Evolutionary conservation across 805 yeast genomes (phyloP).

Genomic region (Candida silvatica): DNA sequence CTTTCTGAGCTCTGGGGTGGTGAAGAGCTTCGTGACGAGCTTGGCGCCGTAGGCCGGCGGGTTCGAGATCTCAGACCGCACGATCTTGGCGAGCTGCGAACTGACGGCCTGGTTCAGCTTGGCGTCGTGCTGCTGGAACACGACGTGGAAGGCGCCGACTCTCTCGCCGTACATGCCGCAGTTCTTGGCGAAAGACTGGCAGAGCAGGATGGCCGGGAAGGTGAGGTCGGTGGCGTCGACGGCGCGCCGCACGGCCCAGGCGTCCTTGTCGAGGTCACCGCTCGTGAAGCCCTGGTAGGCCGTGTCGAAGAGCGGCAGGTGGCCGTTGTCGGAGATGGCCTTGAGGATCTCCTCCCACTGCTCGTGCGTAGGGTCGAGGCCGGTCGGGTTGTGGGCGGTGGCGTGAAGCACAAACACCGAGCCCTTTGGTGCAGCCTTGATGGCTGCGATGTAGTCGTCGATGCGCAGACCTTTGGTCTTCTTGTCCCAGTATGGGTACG

Average conservation of each 20-base stretch:
- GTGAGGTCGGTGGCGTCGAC: constrained; percentile 35
- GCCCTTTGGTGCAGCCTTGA: constrained; percentile 61
- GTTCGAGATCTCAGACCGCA: constrained; percentile 81
- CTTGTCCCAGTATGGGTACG: constrained; percentile 83
- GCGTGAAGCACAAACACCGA: constrained; percentile 83
- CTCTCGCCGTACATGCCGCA: constrained; percentile 98
- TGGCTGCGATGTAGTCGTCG: constrained; percentile 54
- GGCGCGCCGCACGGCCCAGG: constrained; percentile 71
- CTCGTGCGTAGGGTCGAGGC: constrained; percentile 79
- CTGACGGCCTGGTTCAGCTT: constrained; percentile 46
- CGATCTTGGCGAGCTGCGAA: constrained; percentile 69
- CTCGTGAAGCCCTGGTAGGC: constrained; percentile 98
- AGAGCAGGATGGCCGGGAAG: constrained; percentile 54
- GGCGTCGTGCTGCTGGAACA: constrained; percentile 37
- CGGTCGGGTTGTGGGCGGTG: constrained; percentile 98
- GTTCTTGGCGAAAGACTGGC: constrained; percentile 96
- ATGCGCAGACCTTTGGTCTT: constrained; percentile 63
- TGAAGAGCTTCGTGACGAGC: constrained; percentile 69
- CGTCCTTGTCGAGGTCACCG: constrained; percentile 77
- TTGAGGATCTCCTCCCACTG: constrained; percentile 73
- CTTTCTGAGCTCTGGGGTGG: constrained; percentile 50
- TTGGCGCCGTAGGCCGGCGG: constrained; percentile 97
- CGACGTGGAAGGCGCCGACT: constrained; percentile 84
- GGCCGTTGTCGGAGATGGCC: constrained; percentile 50
- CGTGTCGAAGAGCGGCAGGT: constrained; percentile 81